Evolutionary conservation across 768 basidiomycete genomes (phyloP), one percentile per base, ranked within the genome.

Genomic region (Cantharellus anzutake): DNA sequence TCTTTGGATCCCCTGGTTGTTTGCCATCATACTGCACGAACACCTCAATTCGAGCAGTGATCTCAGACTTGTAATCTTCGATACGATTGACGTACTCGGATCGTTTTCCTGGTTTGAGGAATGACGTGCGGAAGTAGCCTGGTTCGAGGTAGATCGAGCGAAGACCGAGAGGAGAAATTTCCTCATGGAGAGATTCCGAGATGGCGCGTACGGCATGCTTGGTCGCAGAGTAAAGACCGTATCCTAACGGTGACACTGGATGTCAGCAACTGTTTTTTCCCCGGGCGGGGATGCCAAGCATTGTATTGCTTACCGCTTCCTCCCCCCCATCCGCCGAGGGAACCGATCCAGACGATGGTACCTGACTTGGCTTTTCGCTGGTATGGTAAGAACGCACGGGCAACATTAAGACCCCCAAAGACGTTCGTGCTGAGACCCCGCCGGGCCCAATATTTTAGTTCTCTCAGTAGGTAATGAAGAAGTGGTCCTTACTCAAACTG

Each of bases 331-430:
- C 67, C 69, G 5, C 42, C 66, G 56, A 67, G 11, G 16, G 77
- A 78, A 0, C 75, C 75, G 2, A 75, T 63, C 67, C 71, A 75
- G 3, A 76, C 65, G 5, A 78, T 65, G 0, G 73, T 75, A 2
- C 77, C 77, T 0, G 70, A 65, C 60, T 70, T 71, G 38, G 69
- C 67, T 58, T 70, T 68, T 11, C 77, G 69, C 20, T 29, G 20
- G 20, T 29, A 29, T 29, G 20, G 20, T 29, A 29, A 29, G 20
- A 29, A 29, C 20, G 20, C 20, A 29, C 20, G 20, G 20, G 20
- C 20, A 29, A 29, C 20, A 1, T 29, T 29, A 29, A 29, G 20
- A 29, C 20, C 20, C 20, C 20, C 20, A 29, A 29, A 29, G 20
- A 29, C 20, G 20, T 29, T 29, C 73, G 78, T 73, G 65, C 73